Evolutionary conservation across 768 basidiomycete genomes (phyloP).

Genomic region (Clavulina sp.): DNA sequence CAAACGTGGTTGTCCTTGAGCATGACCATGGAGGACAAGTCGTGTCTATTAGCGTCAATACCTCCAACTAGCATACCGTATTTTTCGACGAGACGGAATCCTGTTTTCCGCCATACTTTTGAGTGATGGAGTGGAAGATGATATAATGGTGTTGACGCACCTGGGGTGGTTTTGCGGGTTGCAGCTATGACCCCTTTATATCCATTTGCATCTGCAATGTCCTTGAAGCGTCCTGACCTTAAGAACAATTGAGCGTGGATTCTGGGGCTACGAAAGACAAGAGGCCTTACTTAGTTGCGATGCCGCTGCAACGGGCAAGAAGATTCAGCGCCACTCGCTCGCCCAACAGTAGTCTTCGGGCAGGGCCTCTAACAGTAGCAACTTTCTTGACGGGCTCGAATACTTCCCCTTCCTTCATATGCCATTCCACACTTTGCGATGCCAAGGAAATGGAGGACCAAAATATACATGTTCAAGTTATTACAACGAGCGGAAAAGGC

Average conservation of each 20-base stretch:
- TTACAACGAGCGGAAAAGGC: neutral
- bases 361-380: conserved; percentile 83
- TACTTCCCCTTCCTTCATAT: conserved; percentile 64
- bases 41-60: conserved; percentile 86
- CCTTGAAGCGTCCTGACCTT: conserved; percentile 74
- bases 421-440: conserved; percentile 96
- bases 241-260: neutral
- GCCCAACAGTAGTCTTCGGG: conserved; percentile 71
- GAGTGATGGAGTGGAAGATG: neutral
- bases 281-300: conserved; percentile 96
- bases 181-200: conserved; percentile 84
- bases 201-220: conserved; percentile 57
- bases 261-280: too few relatives aligned
- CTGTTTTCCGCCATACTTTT: conserved; percentile 26
- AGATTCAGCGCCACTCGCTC: conserved; percentile 88
- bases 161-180: conserved; percentile 94
- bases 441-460: too few relatives aligned
- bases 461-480: neutral
- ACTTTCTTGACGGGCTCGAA: conserved; percentile 71
- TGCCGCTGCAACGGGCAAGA: conserved; percentile 88
- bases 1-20: conserved; percentile 99
- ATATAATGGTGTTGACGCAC: conserved; percentile 18
- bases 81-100: conserved; percentile 93
- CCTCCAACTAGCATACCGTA: conserved; percentile 98
- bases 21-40: conserved; percentile 99